These are phyloP conservation scores for Tulasnella calospora DNA, from an alignment of 768 basidiomycete species.

Conservation along the genomic window DNA sequence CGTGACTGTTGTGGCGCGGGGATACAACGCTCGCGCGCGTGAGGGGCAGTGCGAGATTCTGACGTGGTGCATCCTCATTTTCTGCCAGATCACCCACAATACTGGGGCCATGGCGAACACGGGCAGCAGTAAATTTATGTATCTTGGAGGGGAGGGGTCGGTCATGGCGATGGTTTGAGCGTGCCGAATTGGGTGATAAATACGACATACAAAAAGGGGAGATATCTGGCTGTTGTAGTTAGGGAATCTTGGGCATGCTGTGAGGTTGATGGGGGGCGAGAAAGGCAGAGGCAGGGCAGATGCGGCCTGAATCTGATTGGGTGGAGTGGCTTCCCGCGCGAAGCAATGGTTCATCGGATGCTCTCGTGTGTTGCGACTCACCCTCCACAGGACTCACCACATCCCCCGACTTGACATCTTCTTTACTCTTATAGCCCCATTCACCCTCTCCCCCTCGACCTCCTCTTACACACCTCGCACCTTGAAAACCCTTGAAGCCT, in stretches of 20 bases:
- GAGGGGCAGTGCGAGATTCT: neutral
- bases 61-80: too few species aligned
- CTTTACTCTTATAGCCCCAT: neutral
- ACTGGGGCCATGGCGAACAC: too few species aligned
- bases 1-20: neutral
- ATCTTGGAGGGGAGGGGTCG: neutral
- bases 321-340: neutral
- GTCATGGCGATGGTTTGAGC: neutral
- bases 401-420: too few species aligned
- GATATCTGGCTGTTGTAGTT: neutral
- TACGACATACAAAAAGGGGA: neutral
- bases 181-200: neutral
- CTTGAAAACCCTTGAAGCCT: neutral
- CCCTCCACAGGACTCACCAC: neutral
- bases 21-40: neutral
- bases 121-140: too few species aligned
- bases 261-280: neutral
- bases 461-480: neutral
- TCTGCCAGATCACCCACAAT: neutral
- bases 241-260: too few species aligned
- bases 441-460: neutral
- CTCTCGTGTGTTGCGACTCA: constrained; percentile 5
- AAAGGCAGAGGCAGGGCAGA: constrained; percentile 3
- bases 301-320: neutral
- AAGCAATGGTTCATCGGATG: neutral